Conservation (phyloP, 140 eudicot genomes). For the Stevia rebaudiana region DNA sequence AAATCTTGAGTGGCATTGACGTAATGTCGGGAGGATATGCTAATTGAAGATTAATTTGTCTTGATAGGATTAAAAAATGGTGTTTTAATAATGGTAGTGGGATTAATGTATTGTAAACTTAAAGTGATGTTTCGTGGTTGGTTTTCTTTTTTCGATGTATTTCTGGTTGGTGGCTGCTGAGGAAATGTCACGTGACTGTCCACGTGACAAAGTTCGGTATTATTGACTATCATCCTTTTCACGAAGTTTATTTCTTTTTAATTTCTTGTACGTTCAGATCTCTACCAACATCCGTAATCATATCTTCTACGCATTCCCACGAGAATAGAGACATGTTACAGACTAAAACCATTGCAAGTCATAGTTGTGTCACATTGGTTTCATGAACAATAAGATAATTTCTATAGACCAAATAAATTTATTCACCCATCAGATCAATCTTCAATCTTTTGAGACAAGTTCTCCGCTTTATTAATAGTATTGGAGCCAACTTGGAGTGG, state of each 20-base stretch:
- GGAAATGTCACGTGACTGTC: slow-evolving; percentile 3
- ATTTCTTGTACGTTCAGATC: slow-evolving; percentile 15
- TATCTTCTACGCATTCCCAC: too few relatives aligned
- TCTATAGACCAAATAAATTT: too few relatives aligned
- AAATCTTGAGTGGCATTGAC: background rate
- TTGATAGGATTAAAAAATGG: slow-evolving; percentile 3
- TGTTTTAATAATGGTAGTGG: slow-evolving; percentile 15
- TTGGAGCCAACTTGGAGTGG: too few relatives aligned
- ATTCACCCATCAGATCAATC: too few relatives aligned
- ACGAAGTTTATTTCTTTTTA: slow-evolving; percentile 1
- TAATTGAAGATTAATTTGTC: slow-evolving; percentile 25
- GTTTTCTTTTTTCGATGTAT: background rate
- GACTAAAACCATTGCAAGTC: too few relatives aligned
- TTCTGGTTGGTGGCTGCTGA: background rate
- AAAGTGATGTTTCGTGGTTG: slow-evolving; percentile 2
- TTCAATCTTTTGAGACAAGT: too few relatives aligned
- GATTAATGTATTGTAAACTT: slow-evolving; percentile 20
- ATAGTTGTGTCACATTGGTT: too few relatives aligned
- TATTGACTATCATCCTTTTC: slow-evolving; percentile 13
- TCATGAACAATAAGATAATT: too few relatives aligned
- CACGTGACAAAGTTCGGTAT: background rate
- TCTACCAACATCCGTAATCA: too few relatives aligned
- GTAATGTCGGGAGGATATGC: background rate
- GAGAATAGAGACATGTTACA: too few relatives aligned
- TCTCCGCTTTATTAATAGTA: too few relatives aligned